Conservation (phyloP, 2,329 filamentous ascomycete genomes). For the Colletotrichum sp. region DNA sequence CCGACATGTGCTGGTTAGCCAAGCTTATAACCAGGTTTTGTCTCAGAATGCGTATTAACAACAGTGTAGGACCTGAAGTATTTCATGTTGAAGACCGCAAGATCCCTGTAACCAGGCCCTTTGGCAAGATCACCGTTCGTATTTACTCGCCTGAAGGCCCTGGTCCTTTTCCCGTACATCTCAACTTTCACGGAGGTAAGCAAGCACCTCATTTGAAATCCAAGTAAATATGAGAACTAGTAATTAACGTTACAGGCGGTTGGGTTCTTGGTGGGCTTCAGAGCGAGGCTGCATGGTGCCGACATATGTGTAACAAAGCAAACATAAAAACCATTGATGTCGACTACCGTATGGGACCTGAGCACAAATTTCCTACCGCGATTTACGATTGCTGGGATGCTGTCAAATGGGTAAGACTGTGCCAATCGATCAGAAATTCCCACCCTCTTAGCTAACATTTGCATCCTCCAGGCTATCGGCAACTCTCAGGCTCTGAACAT, state of each 20-base stretch:
- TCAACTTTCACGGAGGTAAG: conserved; percentile 30
- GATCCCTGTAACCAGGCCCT: conserved; percentile 28
- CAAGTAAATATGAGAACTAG: neutral
- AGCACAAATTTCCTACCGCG: conserved; percentile 27
- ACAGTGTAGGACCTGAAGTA: neutral
- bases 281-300: conserved; percentile 31
- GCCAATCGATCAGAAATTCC: neutral
- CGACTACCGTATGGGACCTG: conserved; percentile 31
- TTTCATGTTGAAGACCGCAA: conserved; percentile 12
- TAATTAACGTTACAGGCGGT: conserved; percentile 14
- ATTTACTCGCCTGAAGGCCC: conserved; percentile 30
- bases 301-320: conserved; percentile 28
- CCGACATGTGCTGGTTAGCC: conserved; percentile 27
- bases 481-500: conserved; percentile 21
- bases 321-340: conserved; percentile 32
- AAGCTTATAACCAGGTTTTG: neutral
- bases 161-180: conserved; percentile 29
- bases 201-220: neutral
- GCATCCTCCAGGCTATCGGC: neutral
- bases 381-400: conserved; percentile 31
- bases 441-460: neutral
- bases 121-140: conserved; percentile 27
- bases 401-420: conserved; percentile 30
- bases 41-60: too few relatives aligned
- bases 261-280: conserved; percentile 30